Conservation (phyloP, 2,329 filamentous ascomycete species). For the Alternaria tenuissima region DNA sequence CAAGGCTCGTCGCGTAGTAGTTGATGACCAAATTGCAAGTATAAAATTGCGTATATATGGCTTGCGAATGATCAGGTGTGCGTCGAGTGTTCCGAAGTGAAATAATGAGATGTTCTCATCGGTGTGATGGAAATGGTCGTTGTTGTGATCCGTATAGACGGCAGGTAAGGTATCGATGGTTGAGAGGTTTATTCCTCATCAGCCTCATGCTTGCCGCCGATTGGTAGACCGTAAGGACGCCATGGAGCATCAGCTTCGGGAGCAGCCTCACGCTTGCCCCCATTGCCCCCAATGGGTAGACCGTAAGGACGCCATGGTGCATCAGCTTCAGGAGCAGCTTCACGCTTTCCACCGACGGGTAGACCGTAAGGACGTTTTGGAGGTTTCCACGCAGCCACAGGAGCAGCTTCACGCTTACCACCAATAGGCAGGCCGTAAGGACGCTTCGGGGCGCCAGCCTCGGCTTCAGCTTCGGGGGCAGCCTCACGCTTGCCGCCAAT, state of each 20-base stretch:
- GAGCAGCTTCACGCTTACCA: conserved; percentile 33
- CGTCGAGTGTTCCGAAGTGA: conserved; percentile 8
- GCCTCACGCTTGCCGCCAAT: conserved; percentile 45
- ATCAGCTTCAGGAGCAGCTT: neutral
- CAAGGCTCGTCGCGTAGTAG: conserved; percentile 2
- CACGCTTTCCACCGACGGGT: conserved; percentile 39
- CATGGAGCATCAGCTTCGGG: conserved; percentile 11
- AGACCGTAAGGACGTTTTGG: conserved; percentile 20
- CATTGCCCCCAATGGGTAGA: too few species aligned
- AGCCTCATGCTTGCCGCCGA: conserved; percentile 33
- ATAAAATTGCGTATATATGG: neutral
- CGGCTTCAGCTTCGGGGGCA: conserved; percentile 21
- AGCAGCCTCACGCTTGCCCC: conserved; percentile 24
- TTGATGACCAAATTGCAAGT: neutral
- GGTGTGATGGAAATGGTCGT: neutral
- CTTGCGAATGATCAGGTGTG: conserved; percentile 1
- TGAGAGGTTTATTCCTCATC: conserved; percentile 7
- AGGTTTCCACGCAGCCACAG: neutral
- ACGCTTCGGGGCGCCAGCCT: conserved; percentile 25
- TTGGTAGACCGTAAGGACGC: conserved; percentile 4
- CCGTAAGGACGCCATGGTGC: too few species aligned
- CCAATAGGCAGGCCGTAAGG: conserved; percentile 7
- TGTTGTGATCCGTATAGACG: neutral
- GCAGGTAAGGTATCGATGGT: neutral
- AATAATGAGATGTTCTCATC: neutral